A percentile compares a stretch with the other conserved stretches of the same genome.
Evolutionary conservation across 768 basidiomycete genomes (phyloP).

Genomic region (Suillus placidus): DNA sequence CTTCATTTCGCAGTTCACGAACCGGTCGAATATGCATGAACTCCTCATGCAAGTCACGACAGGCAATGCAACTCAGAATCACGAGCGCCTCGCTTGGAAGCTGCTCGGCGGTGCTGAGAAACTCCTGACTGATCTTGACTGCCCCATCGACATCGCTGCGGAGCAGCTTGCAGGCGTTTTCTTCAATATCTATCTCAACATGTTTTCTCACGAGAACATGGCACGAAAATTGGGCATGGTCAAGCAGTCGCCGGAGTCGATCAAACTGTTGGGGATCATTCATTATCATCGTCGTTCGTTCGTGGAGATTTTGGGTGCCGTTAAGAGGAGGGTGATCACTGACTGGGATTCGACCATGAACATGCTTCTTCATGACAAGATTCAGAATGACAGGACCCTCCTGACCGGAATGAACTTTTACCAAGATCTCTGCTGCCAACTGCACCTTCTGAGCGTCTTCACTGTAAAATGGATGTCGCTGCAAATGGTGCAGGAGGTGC

Average conservation of each 20-base stretch:
- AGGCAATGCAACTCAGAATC: slow-evolving; percentile 13
- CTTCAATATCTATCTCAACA: slow-evolving; percentile 30
- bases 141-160: slow-evolving; percentile 14
- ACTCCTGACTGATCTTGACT: background rate
- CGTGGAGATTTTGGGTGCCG: slow-evolving; percentile 43
- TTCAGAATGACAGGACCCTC: slow-evolving; percentile 18
- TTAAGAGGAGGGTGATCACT: slow-evolving; percentile 39
- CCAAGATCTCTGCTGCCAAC: slow-evolving; percentile 50
- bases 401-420: slow-evolving; percentile 36
- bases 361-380: slow-evolving; percentile 27
- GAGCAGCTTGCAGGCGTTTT: slow-evolving; percentile 28
- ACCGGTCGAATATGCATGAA: slow-evolving; percentile 30
- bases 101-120: slow-evolving; percentile 8
- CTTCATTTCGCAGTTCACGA: slow-evolving; percentile 32
- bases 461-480: slow-evolving; percentile 29
- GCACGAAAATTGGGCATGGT: slow-evolving; percentile 14
- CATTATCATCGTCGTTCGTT: slow-evolving; percentile 55
- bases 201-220: slow-evolving; percentile 34
- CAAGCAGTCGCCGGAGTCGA: slow-evolving; percentile 1
- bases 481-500: slow-evolving; percentile 17
- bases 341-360: slow-evolving; percentile 50
- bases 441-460: slow-evolving; percentile 44
- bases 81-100: slow-evolving; percentile 32
- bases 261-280: slow-evolving; percentile 23
- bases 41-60: slow-evolving; percentile 6